A percentile compares a stretch with the other conserved stretches of the same genome.
These are phyloP conservation scores for Ligustrum vulgare DNA, from an alignment of 257 asterid genomes.

Conservation along the genomic window DNA sequence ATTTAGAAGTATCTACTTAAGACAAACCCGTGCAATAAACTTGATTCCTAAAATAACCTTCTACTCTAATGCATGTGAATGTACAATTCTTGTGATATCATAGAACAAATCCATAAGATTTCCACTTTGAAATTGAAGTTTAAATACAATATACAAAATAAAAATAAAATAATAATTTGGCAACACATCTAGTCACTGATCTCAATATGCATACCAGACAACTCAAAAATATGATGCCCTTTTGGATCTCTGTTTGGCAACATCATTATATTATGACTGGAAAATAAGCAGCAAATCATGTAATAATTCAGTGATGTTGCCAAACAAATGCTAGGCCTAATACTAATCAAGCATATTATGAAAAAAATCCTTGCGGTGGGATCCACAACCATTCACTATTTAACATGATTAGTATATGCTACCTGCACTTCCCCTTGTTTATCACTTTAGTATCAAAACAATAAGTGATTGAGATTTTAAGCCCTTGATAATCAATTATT, in stretches of 20 bases:
- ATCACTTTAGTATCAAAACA: slow-evolving; percentile 14
- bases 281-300: slow-evolving; percentile 27
- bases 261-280: slow-evolving; percentile 22
- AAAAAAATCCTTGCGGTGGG: slow-evolving; percentile 29
- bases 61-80: neutral
- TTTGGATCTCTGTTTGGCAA: slow-evolving; percentile 6
- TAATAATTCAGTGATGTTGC: slow-evolving; percentile 20
- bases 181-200: slow-evolving; percentile 20
- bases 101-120: no score
- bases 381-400: slow-evolving; percentile 37
- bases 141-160: neutral
- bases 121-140: neutral
- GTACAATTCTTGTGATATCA: neutral
- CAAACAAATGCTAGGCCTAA: slow-evolving; percentile 25
- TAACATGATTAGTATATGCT: slow-evolving; percentile 51
- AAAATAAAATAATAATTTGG: slow-evolving; percentile 24
- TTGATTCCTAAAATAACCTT: neutral
- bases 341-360: slow-evolving; percentile 25
- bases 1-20: no score
- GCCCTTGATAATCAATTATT: slow-evolving; percentile 27
- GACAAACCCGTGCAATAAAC: neutral
- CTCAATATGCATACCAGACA: slow-evolving; percentile 24
- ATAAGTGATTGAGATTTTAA: slow-evolving; percentile 35
- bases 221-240: slow-evolving; percentile 19
- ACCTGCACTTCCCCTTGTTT: slow-evolving; percentile 30